These are phyloP conservation scores for Didymella exigua DNA, from an alignment of 2,329 filamentous ascomycete species.

Conservation along the genomic window DNA sequence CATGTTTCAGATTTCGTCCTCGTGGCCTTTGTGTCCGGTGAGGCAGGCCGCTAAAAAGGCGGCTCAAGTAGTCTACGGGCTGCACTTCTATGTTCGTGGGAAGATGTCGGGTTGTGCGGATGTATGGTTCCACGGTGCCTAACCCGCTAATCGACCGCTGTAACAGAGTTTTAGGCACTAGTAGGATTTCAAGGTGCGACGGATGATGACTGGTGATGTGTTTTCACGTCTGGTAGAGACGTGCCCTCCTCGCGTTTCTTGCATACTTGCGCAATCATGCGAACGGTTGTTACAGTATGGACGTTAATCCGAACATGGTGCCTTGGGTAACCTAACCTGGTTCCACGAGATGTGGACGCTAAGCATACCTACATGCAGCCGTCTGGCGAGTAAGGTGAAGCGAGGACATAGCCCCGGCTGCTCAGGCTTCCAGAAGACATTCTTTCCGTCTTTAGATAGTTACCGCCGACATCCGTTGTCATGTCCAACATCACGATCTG, in stretches of 20 bases:
- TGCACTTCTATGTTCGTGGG: constrained; percentile 19
- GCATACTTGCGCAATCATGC: constrained; percentile 31
- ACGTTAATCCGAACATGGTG: constrained; percentile 1
- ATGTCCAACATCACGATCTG: constrained; percentile 10
- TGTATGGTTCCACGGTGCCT: constrained; percentile 15
- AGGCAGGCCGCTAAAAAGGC: constrained; percentile 13
- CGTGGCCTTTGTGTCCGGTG: constrained; percentile 12
- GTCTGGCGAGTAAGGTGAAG: constrained; percentile 24
- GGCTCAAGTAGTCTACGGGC: constrained; percentile 7
- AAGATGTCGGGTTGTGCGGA: constrained; percentile 18
- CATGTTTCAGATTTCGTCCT: constrained; percentile 29
- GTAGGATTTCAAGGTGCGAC: constrained; percentile 2
- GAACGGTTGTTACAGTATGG: constrained; percentile 21
- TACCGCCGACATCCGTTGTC: background rate
- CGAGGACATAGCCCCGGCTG: constrained; percentile 18
- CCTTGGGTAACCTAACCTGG: constrained; percentile 12
- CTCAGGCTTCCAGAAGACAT: constrained; percentile 7
- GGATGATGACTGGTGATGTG: background rate
- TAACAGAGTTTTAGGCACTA: constrained; percentile 4
- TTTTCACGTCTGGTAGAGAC: background rate
- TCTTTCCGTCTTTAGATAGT: constrained; percentile 10
- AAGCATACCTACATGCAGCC: constrained; percentile 26
- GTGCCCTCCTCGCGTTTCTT: constrained; percentile 2
- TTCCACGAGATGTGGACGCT: constrained; percentile 11
- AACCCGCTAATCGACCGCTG: constrained; percentile 5